Evolutionary conservation across 352 stramenopile genomes (phyloP).

Genomic region (Globisporangium heterothallicum): DNA sequence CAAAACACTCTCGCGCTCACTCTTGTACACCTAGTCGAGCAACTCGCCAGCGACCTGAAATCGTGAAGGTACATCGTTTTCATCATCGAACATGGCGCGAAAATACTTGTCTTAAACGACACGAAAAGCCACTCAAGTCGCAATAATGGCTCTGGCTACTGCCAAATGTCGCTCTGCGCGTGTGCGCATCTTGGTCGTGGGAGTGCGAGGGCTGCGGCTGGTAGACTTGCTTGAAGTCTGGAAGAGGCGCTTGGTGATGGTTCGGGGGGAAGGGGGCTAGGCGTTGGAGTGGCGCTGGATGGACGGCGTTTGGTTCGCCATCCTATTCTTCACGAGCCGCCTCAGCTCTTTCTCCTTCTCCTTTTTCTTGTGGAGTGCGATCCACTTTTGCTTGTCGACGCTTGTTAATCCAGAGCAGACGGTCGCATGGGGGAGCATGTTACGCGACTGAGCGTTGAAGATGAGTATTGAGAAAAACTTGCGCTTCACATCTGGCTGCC

Average conservation of each 20-base stretch:
- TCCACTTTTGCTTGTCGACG: slow-evolving; percentile 7
- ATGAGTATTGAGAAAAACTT: not conserved
- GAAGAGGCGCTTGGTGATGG: no score
- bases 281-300: no score
- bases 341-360: slow-evolving; percentile 7
- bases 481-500: no score
- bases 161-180: no score
- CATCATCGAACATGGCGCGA: not conserved
- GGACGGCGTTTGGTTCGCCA: no score
- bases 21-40: not conserved
- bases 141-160: no score
- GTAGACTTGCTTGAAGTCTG: no score
- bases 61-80: not conserved
- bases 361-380: slow-evolving; percentile 5
- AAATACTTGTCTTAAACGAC: not conserved
- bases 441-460: not conserved
- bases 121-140: not conserved
- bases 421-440: not conserved
- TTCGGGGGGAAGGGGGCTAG: no score
- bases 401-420: not conserved
- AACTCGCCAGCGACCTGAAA: not conserved
- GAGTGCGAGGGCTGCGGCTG: no score
- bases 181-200: no score
- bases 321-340: slow-evolving; percentile 5
- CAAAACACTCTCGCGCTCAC: not conserved